These are phyloP conservation scores for Chlamydomonas eustigma DNA, from an alignment of 139 green algal species.

Conservation along the genomic window DNA sequence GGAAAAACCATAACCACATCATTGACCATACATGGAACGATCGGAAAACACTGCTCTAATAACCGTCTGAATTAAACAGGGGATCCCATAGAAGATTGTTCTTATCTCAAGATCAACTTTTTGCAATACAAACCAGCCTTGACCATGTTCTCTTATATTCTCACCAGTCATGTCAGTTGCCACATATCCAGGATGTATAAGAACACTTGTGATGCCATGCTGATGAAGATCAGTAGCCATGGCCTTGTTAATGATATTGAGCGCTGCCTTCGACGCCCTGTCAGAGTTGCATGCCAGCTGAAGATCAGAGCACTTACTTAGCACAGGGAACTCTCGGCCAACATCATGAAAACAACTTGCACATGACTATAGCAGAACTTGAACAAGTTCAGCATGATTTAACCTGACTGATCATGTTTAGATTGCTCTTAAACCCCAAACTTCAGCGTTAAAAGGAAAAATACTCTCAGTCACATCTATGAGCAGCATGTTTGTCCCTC, in stretches of 20 bases:
- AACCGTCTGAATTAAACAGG: neutral
- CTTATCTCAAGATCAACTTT: too few relatives aligned
- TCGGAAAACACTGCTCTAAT: neutral
- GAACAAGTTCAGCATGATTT: neutral
- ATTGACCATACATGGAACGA: neutral
- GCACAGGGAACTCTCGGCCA: neutral
- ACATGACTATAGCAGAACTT: neutral
- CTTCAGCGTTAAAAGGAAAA: too few relatives aligned
- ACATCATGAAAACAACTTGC: neutral
- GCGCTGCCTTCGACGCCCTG: conserved; percentile 58
- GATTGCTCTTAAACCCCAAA: too few relatives aligned
- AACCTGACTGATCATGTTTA: too few relatives aligned
- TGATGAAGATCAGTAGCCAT: conserved; percentile 58
- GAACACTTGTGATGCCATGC: conserved; percentile 37
- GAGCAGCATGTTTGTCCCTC: too few relatives aligned
- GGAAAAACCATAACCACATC: neutral
- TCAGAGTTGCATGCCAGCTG: neutral
- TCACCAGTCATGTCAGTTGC: conserved; percentile 28
- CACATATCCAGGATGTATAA: conserved; percentile 65
- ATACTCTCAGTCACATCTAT: too few relatives aligned
- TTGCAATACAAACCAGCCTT: too few relatives aligned
- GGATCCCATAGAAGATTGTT: neutral
- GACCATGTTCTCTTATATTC: neutral
- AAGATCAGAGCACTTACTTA: neutral
- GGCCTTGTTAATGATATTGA: conserved; percentile 71